These are phyloP conservation scores for Limonium bicolor DNA, from an alignment of 148 eudicot species.

Conservation along the genomic window DNA sequence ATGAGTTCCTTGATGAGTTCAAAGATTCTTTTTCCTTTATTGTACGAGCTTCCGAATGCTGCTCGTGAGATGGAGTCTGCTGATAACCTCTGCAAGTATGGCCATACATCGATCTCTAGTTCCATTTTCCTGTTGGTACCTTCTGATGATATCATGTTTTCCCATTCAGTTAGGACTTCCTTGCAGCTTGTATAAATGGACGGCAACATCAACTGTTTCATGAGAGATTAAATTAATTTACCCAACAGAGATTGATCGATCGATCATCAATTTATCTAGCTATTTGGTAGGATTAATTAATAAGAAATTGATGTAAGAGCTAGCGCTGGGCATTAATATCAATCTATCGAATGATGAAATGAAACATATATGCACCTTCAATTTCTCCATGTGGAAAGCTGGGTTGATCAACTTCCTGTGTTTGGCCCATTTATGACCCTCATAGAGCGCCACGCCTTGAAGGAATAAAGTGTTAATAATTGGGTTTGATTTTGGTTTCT, in stretches of 20 bases:
- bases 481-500: constrained; percentile 22
- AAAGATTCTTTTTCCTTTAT: constrained; percentile 15
- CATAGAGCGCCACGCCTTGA: constrained; percentile 18
- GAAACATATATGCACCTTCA: constrained; percentile 13
- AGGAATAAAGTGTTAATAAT: constrained; percentile 13
- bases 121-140: too few relatives aligned
- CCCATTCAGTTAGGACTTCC: constrained; percentile 13
- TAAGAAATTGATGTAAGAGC: too few relatives aligned
- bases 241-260: neutral
- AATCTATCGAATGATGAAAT: neutral
- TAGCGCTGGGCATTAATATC: too few relatives aligned
- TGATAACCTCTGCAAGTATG: constrained; percentile 7
- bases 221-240: neutral
- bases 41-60: constrained; percentile 14
- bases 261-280: too few relatives aligned
- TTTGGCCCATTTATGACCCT: constrained; percentile 29
- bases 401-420: constrained; percentile 27
- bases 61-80: constrained; percentile 20
- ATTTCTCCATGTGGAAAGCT: constrained; percentile 27
- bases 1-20: constrained; percentile 9
- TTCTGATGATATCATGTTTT: neutral
- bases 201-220: constrained; percentile 15
- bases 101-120: constrained; percentile 19
- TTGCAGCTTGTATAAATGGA: constrained; percentile 9
- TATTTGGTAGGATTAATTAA: too few relatives aligned